These are phyloP conservation scores for Citrullus colocynthis DNA, from an alignment of 306 rosid species.

Conservation along the genomic window DNA sequence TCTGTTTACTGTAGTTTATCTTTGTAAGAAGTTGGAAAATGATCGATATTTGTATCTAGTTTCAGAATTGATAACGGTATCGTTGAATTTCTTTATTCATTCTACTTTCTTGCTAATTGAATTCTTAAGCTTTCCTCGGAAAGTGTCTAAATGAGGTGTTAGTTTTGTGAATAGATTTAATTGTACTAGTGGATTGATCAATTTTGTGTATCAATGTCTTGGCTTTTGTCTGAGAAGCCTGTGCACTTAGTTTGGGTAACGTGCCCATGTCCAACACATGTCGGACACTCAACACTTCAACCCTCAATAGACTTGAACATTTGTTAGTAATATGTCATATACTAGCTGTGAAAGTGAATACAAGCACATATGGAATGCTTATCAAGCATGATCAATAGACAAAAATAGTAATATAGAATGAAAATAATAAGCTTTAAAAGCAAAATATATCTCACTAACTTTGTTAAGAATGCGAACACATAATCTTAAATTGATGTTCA, in stretches of 20 bases:
- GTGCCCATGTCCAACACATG: neutral
- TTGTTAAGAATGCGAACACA: neutral
- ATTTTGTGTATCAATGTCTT: neutral
- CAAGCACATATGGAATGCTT: neutral
- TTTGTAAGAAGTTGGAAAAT: neutral
- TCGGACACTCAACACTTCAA: neutral
- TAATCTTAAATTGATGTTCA: neutral
- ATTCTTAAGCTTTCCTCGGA: neutral
- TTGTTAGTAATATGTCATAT: too few species aligned
- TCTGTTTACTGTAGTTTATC: neutral
- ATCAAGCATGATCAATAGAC: neutral
- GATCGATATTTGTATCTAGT: neutral
- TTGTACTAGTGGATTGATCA: neutral
- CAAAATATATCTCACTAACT: neutral
- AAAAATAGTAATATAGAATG: neutral
- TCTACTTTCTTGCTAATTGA: neutral
- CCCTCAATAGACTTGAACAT: neutral
- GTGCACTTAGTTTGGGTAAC: neutral
- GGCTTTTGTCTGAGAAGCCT: neutral
- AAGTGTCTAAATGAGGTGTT: neutral
- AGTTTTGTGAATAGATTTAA: neutral
- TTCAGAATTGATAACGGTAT: neutral
- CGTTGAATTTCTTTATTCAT: neutral
- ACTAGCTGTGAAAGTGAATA: neutral
- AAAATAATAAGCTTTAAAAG: neutral